phyloP scores from a whole-genome alignment of 1,139 yeast species.

The Saccharomyces hybrid region DNA sequence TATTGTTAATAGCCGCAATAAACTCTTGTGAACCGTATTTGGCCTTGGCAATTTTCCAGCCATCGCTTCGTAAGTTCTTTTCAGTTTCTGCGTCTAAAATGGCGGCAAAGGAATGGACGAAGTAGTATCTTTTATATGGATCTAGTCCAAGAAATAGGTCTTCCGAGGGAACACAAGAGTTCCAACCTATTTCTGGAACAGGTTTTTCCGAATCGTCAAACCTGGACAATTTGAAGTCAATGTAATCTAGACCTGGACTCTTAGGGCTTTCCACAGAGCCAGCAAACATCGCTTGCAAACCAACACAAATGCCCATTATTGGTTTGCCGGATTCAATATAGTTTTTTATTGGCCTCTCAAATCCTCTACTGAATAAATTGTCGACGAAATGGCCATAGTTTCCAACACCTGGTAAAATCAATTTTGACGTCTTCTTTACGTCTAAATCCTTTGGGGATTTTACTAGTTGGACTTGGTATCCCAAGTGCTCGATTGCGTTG shows the following conservation, averaged over 20 bases:
- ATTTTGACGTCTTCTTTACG: slow-evolving; percentile 41
- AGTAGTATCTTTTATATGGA: slow-evolving; percentile 68
- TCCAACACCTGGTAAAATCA: slow-evolving; percentile 91
- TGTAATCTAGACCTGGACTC: slow-evolving; percentile 47
- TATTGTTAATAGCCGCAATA: slow-evolving; percentile 73
- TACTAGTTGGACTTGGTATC: slow-evolving; percentile 55
- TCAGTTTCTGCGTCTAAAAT: slow-evolving; percentile 39
- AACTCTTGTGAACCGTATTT: slow-evolving; percentile 74
- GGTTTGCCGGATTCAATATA: slow-evolving; percentile 71
- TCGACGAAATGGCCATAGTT: slow-evolving; percentile 89
- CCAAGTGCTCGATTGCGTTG: slow-evolving; percentile 75
- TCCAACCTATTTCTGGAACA: slow-evolving; percentile 98
- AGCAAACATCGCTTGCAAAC: slow-evolving; percentile 73
- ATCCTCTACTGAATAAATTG: slow-evolving; percentile 52
- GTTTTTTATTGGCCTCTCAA: slow-evolving; percentile 54
- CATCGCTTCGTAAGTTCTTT: slow-evolving; percentile 35
- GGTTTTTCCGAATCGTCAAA: slow-evolving; percentile 63
- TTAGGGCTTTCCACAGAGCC: slow-evolving; percentile 70
- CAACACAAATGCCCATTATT: slow-evolving; percentile 95
- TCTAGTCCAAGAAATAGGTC: slow-evolving; percentile 51
- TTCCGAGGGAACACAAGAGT: slow-evolving; percentile 36
- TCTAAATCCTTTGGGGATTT: slow-evolving; percentile 38
- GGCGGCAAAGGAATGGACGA: slow-evolving; percentile 91
- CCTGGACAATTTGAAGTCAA: slow-evolving; percentile 47
- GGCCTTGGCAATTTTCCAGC: slow-evolving; percentile 75